Conservation (phyloP, 257 asterid genomes). For the Solanum dulcamara region DNA sequence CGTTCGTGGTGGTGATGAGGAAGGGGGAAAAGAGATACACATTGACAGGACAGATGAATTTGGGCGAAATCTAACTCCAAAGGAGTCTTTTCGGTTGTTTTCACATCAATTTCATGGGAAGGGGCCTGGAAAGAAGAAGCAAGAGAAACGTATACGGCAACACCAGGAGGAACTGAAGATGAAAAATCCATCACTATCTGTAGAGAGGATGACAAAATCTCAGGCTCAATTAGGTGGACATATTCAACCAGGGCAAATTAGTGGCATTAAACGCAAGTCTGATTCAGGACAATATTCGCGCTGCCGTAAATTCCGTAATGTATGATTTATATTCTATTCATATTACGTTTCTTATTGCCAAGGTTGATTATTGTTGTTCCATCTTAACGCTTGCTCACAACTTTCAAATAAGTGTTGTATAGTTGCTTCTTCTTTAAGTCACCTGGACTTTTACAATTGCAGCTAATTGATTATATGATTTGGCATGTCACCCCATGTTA, state of each 20-base stretch:
- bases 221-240: neutral
- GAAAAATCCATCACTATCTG: constrained; percentile 76
- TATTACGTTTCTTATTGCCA: no score
- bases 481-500: neutral
- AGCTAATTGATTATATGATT: neutral
- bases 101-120: constrained; percentile 92
- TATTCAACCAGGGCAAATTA: neutral
- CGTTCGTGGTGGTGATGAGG: constrained; percentile 25
- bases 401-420: neutral
- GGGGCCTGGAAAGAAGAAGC: constrained; percentile 86
- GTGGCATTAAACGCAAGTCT: constrained; percentile 26
- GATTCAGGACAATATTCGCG: constrained; percentile 6
- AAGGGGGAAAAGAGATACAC: constrained; percentile 54
- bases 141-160: constrained; percentile 76
- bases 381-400: neutral
- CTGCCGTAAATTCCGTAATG: neutral
- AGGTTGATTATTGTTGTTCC: neutral
- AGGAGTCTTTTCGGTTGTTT: constrained; percentile 72
- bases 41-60: constrained; percentile 88
- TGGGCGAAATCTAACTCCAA: constrained; percentile 88
- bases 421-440: neutral
- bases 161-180: constrained; percentile 76
- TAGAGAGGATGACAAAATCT: neutral
- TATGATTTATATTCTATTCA: neutral
- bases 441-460: neutral